Evolutionary conservation across 768 basidiomycete genomes (phyloP), one percentile per base, ranked within the genome.

Genomic region (Paxillus rubicundulus): DNA sequence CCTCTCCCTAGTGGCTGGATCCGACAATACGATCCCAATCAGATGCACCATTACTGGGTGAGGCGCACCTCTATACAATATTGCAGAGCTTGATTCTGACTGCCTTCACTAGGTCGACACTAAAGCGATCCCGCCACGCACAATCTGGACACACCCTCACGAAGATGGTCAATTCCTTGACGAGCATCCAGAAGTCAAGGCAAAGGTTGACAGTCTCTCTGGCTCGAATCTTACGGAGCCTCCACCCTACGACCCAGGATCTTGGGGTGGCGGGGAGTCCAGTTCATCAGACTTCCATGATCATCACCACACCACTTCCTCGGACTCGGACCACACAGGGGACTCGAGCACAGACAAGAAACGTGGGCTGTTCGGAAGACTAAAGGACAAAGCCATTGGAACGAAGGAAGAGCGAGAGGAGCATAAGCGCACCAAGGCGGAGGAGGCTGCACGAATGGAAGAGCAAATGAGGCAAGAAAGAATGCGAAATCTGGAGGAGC

Each of bases 141-240:
- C 81, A 0, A 87, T 82, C 59, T 90, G 87, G 88, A 74, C 75
- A 1, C 86, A 90, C 61, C 87, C 88, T 1, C 80, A 80, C 52
- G 84, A 88, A 50, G 86, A 88, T 62, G 79, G 83, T 42, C 74
- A 80, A 47, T 88, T 77, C 65, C 72, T 86, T n/a, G 58, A 53
- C 5, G 77, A 80, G 42, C 78, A 85, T 55, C 81, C 84, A 8
- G 77, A 81, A 4, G 55, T 71, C 8, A 65, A 63, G 49, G 70
- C 76, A 50, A 76, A 77, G 54, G 58, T 72, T 16, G 58, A 58
- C 16, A 57, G 56, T 13, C 38, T 50, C 1, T 2, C 24, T 14
- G 38, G 41, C 6, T 3, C 49, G 16, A 41, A 52, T 5, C 18
- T 48, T 33, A 56, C 50, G n/a, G 61, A 51, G 1, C 68, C 68